These are phyloP conservation scores for Colletotrichum cuscutae DNA, from an alignment of 2,329 filamentous ascomycete species.

Conservation along the genomic window DNA sequence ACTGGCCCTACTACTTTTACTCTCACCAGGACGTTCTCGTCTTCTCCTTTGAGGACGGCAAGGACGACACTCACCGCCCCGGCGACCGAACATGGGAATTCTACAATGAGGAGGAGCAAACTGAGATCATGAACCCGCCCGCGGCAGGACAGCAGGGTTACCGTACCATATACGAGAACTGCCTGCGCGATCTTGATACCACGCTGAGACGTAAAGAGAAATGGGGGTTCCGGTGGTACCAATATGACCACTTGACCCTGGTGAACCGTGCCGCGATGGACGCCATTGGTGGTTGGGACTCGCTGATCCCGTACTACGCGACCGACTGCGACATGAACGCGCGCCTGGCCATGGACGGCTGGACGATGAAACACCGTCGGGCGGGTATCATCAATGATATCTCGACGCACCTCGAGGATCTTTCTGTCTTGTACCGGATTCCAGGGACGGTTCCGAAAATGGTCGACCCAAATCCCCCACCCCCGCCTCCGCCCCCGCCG, in stretches of 20 bases:
- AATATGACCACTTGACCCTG: constrained; percentile 67
- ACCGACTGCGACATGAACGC: constrained; percentile 67
- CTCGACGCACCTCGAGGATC: constrained; percentile 55
- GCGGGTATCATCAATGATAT: constrained; percentile 58
- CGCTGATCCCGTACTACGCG: constrained; percentile 66
- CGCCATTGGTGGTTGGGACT: constrained; percentile 66
- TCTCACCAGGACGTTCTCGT: constrained; percentile 65
- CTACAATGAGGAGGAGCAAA: constrained; percentile 34
- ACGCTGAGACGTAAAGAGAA: constrained; percentile 44
- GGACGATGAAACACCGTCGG: constrained; percentile 50
- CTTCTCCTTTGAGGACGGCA: constrained; percentile 49
- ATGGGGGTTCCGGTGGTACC: constrained; percentile 67
- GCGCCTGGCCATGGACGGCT: constrained; percentile 57
- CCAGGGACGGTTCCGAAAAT: constrained; percentile 48
- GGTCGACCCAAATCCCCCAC: constrained; percentile 49
- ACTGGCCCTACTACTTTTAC: constrained; percentile 65
- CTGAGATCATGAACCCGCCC: constrained; percentile 32
- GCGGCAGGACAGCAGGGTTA: constrained; percentile 48
- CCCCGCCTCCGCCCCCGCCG: constrained; percentile 43
- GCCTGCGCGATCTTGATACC: constrained; percentile 47
- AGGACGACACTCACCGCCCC: constrained; percentile 32
- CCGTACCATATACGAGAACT: constrained; percentile 53
- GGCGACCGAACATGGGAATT: constrained; percentile 35
- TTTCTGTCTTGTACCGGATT: constrained; percentile 57
- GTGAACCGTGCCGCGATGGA: constrained; percentile 64